These are phyloP conservation scores for Sistotremastrum niveocremeum DNA, from an alignment of 768 basidiomycete species.

Conservation along the genomic window DNA sequence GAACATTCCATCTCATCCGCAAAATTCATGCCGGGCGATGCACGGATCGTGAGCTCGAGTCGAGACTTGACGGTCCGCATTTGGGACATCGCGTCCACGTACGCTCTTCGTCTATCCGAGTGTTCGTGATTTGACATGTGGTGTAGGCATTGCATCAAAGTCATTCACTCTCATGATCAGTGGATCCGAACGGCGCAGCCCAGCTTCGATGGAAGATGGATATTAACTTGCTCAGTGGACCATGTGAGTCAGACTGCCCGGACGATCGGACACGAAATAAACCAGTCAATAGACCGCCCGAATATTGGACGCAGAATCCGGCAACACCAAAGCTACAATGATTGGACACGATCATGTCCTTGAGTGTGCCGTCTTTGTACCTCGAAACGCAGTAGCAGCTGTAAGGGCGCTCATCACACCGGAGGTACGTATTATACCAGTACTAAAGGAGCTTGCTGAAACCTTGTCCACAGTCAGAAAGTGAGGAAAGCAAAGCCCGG, in stretches of 20 bases:
- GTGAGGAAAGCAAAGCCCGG: conserved; percentile 31
- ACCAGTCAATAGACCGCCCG: conserved; percentile 47
- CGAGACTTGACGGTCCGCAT: conserved; percentile 76
- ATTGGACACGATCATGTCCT: conserved; percentile 83
- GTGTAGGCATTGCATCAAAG: conserved; percentile 56
- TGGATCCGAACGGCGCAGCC: conserved; percentile 69
- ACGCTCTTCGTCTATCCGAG: conserved; percentile 16
- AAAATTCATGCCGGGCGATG: conserved; percentile 75
- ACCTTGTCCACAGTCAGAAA: not conserved
- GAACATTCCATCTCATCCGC: conserved; percentile 85
- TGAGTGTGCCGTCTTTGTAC: conserved; percentile 72
- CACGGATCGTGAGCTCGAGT: conserved; percentile 74
- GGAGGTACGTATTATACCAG: conserved; percentile 31
- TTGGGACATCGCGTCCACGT: conserved; percentile 83
- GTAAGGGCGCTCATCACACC: conserved; percentile 68
- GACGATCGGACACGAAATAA: not conserved
- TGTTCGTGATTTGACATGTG: conserved; percentile 1
- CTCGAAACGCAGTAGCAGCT: conserved; percentile 55
- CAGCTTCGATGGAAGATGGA: conserved; percentile 55
- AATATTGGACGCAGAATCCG: conserved; percentile 59
- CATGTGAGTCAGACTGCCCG: conserved; percentile 38
- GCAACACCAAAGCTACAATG: conserved; percentile 69
- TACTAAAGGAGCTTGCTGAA: not conserved
- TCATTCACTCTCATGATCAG: conserved; percentile 64
- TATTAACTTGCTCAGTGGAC: conserved; percentile 78